Base-by-base conservation (phyloP, 257 asterid species). In the Solanum piurae region DNA sequence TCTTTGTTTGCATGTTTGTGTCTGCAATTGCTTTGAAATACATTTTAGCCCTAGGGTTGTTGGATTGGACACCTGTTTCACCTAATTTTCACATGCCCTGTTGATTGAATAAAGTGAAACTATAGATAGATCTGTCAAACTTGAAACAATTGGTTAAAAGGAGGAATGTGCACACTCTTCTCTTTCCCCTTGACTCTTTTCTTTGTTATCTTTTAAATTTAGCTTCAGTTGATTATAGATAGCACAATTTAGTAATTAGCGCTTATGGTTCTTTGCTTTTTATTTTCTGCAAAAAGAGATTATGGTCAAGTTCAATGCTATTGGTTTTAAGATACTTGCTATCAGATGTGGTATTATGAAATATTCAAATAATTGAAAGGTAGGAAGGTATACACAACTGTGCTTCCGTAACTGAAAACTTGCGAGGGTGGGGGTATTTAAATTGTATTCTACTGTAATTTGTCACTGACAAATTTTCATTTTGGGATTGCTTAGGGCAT, bases 401-500 rank as follows among this genome's bases (percentile, higher is more conserved):
- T 77, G 84, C 62, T 77, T 77, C 38, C 25, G n/a, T 42, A 42
- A 77, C 64, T 14, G n/a, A 42, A 77, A 77, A 46, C 40, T 27
- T 49, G n/a, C 9, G n/a, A 16, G 60, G 58, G 58, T 27, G 36
- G 21, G 31, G 6, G 33, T n/a, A 27, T 27, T 79, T 79, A 44
- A 44, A 44, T 79, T 44, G 27, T 14, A 79, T 79, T 44, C 37
- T 27, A 18, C 29, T 31, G 42, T 49, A 29, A 49, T 49, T 23
- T 16, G 36, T 31, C 69, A 82, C 2, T 82, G 44, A 44, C 16
- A 49, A 25, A 25, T 79, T 46, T 72, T 71, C 72, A 21, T 79
- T 52, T 71, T 33, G 52, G 37, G 55, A 73, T 23, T 34, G 29
- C 49, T 44, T 86, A 97, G 99, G 66, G 89, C 86, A 89, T 92